Conservation (phyloP, 352 stramenopile genomes). For the Thraustotheca clavata region DNA sequence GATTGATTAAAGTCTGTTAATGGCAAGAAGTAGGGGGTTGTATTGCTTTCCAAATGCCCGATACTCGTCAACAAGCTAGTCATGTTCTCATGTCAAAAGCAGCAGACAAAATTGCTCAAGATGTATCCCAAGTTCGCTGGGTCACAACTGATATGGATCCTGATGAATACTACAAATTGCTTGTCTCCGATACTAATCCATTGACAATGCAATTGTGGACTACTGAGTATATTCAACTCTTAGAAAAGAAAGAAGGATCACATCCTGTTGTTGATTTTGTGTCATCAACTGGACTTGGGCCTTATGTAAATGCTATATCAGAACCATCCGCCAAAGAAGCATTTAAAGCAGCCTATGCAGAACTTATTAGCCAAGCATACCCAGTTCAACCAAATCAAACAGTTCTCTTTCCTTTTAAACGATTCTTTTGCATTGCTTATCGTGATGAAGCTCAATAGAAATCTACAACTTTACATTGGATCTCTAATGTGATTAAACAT, state of each 20-base stretch:
- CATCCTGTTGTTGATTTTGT: constrained; percentile 68
- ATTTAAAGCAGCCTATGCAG: constrained; percentile 48
- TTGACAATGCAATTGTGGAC: constrained; percentile 53
- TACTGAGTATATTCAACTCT: constrained; percentile 47
- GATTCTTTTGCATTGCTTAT: constrained; percentile 54
- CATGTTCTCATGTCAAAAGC: constrained; percentile 51
- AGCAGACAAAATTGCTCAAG: constrained; percentile 31
- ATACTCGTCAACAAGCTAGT: constrained; percentile 48
- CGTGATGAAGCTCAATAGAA: constrained; percentile 23
- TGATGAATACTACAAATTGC: constrained; percentile 63
- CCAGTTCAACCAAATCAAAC: constrained; percentile 42
- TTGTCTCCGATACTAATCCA: constrained; percentile 23
- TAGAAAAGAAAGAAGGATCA: constrained; percentile 31
- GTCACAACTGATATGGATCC: constrained; percentile 58
- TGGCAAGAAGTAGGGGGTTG: constrained; percentile 30
- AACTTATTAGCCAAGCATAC: constrained; percentile 46
- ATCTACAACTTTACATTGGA: no score
- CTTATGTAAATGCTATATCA: constrained; percentile 46
- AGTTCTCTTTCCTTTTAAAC: constrained; percentile 59
- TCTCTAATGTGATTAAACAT: no score
- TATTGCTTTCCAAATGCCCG: constrained; percentile 66
- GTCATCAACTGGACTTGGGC: constrained; percentile 42
- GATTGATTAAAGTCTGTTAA: neutral
- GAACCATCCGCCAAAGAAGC: constrained; percentile 22
- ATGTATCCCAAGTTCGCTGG: constrained; percentile 46